These are phyloP conservation scores for Macrophomina pseudophaseolina DNA, from an alignment of 2,329 filamentous ascomycete species.

Conservation along the genomic window DNA sequence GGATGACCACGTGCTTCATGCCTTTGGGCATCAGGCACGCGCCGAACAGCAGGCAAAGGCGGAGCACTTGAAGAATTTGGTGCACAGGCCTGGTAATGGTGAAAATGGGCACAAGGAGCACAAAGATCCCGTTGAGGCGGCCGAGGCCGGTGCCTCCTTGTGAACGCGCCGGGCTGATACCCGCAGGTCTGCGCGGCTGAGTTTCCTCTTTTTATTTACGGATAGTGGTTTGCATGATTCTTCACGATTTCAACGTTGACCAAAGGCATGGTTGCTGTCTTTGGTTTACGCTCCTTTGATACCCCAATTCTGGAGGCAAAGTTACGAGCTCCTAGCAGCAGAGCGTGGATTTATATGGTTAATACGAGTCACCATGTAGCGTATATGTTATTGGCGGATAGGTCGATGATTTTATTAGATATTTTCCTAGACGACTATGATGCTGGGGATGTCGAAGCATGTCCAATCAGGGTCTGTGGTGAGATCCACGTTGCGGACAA, in stretches of 20 bases:
- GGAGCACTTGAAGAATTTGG: conserved; percentile 24
- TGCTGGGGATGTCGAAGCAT: not conserved
- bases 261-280: not conserved
- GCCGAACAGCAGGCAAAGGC: conserved; percentile 25
- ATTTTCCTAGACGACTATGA: too few species aligned
- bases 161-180: not conserved
- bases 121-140: conserved; percentile 4
- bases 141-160: not conserved
- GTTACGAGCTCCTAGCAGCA: not conserved
- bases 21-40: conserved; percentile 14
- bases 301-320: conserved; percentile 13
- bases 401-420: too few species aligned
- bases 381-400: too few species aligned
- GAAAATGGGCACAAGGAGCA: conserved; percentile 13
- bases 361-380: too few species aligned
- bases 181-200: not conserved
- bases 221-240: not conserved
- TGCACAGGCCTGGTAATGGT: conserved; percentile 15
- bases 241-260: not conserved
- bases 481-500: not conserved
- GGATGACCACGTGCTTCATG: conserved; percentile 17
- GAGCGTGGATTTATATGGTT: not conserved
- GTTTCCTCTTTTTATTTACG: not conserved
- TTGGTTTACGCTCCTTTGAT: conserved; percentile 21
- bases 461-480: conserved; percentile 8